phyloP scores from a whole-genome alignment of 2,329 filamentous ascomycete genomes.

The Lasiodiplodia theobromae region DNA sequence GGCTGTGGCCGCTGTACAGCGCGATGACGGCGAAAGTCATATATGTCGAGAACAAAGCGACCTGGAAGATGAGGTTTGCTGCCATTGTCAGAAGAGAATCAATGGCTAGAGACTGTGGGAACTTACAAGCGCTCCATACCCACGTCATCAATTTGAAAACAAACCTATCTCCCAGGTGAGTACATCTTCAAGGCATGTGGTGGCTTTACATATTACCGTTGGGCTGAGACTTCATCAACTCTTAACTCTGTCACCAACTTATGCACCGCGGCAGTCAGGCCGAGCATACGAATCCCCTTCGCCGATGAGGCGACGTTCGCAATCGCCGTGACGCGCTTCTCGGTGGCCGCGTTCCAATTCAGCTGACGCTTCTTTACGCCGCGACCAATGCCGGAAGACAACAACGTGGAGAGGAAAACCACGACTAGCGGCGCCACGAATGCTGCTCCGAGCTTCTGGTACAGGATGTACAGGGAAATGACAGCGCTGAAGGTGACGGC shows the following conservation, averaged over 20 bases:
- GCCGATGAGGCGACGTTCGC: constrained; percentile 34
- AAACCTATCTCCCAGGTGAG: constrained; percentile 4
- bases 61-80: constrained; percentile 37
- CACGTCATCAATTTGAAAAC: constrained; percentile 33
- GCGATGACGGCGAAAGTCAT: constrained; percentile 36
- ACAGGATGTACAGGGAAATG: constrained; percentile 38
- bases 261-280: constrained; percentile 34
- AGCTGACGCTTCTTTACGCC: constrained; percentile 34
- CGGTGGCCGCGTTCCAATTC: constrained; percentile 36
- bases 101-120: not conserved
- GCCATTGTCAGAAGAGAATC: not conserved
- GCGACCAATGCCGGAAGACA: constrained; percentile 33
- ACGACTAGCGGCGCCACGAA: constrained; percentile 39
- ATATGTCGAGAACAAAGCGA: constrained; percentile 35
- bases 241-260: constrained; percentile 35
- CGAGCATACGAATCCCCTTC: constrained; percentile 40
- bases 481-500: constrained; percentile 33
- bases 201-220: not conserved
- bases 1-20: constrained; percentile 26
- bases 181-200: not conserved
- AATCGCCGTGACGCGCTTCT: constrained; percentile 37
- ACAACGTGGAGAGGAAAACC: constrained; percentile 30
- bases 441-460: constrained; percentile 36
- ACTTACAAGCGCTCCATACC: constrained; percentile 33
- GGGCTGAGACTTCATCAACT: constrained; percentile 34